These are phyloP conservation scores for Phylloporus scabripes DNA, from an alignment of 768 basidiomycete genomes.

Conservation along the genomic window DNA sequence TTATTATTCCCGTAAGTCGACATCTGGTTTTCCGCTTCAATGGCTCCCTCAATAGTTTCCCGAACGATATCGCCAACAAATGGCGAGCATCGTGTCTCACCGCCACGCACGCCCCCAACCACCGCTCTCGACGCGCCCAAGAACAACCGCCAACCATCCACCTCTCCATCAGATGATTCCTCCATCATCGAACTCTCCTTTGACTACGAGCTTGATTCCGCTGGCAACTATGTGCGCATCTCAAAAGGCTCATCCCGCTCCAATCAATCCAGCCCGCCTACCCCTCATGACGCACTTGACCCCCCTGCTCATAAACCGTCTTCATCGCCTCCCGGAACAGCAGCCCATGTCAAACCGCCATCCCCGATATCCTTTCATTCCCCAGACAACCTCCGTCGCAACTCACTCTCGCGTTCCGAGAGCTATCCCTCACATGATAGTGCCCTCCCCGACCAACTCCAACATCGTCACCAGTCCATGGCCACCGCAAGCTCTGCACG, in stretches of 20 bases:
- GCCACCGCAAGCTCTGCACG: conserved; percentile 31
- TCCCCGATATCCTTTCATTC: conserved; percentile 36
- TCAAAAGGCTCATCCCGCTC: conserved; percentile 40
- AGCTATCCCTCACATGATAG: conserved; percentile 46
- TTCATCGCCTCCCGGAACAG: conserved; percentile 22
- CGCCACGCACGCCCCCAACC: conserved; percentile 27
- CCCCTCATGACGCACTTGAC: conserved; percentile 34
- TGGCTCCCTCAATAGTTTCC: conserved; percentile 19
- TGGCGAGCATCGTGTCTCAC: conserved; percentile 29
- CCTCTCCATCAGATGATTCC: conserved; percentile 41
- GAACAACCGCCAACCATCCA: conserved; percentile 28
- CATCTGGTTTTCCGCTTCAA: conserved; percentile 8
- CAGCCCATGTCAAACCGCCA: conserved; percentile 23
- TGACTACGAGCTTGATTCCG: conserved; percentile 41
- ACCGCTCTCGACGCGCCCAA: conserved; percentile 28
- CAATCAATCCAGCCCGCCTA: conserved; percentile 36
- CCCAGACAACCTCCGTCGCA: conserved; percentile 36
- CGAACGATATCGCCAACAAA: conserved; percentile 26
- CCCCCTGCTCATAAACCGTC: conserved; percentile 21
- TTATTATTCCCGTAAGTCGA: conserved; percentile 9
- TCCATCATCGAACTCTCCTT: conserved; percentile 45
- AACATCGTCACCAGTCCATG: conserved; percentile 25
- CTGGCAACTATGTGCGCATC: conserved; percentile 42
- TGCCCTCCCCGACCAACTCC: conserved; percentile 28
- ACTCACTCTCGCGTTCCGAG: conserved; percentile 62